Evolutionary conservation across 176 grass and related monocot species (phyloP).

Genomic region (Aegilops sharonensis): DNA sequence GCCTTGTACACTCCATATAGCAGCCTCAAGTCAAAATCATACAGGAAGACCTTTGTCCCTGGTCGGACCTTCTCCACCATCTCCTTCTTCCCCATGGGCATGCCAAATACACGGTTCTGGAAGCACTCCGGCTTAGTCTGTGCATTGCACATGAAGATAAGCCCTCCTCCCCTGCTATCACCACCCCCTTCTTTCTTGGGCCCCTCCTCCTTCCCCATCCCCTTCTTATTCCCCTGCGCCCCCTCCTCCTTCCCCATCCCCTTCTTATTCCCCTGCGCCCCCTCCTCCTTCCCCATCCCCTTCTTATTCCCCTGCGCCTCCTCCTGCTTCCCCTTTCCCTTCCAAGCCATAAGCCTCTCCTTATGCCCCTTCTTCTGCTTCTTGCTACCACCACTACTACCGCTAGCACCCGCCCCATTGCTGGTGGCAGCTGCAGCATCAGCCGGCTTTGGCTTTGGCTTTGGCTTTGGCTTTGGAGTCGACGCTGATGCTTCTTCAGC

Average conservation of each 20-base stretch:
- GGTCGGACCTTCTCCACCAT: slow-evolving; percentile 55
- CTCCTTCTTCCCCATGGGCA: slow-evolving; percentile 49
- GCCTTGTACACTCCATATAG: slow-evolving; percentile 74
- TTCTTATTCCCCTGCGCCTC: neutral
- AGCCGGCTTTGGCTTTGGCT: slow-evolving; percentile 15
- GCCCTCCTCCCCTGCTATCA: slow-evolving; percentile 37
- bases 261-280: slow-evolving; percentile 10
- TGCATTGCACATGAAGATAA: slow-evolving; percentile 83
- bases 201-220: neutral
- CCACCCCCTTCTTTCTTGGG: slow-evolving; percentile 11
- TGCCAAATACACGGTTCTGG: slow-evolving; percentile 46
- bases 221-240: neutral
- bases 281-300: neutral
- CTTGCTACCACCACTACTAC: slow-evolving; percentile 4
- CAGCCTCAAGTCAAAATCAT: slow-evolving; percentile 83
- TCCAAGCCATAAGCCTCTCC: neutral
- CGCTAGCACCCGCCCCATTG: slow-evolving; percentile 23
- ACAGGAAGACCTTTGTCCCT: slow-evolving; percentile 59
- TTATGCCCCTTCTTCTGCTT: slow-evolving; percentile 2
- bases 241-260: slow-evolving; percentile 24
- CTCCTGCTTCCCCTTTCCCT: slow-evolving; percentile 23
- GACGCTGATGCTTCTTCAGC: slow-evolving; percentile 23
- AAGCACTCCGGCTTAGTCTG: slow-evolving; percentile 76
- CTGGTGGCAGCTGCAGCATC: slow-evolving; percentile 17
- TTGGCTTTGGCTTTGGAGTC: slow-evolving; percentile 7